These are phyloP conservation scores for Pichia cactophila DNA, from an alignment of 1,139 yeast genomes.

Conservation along the genomic window DNA sequence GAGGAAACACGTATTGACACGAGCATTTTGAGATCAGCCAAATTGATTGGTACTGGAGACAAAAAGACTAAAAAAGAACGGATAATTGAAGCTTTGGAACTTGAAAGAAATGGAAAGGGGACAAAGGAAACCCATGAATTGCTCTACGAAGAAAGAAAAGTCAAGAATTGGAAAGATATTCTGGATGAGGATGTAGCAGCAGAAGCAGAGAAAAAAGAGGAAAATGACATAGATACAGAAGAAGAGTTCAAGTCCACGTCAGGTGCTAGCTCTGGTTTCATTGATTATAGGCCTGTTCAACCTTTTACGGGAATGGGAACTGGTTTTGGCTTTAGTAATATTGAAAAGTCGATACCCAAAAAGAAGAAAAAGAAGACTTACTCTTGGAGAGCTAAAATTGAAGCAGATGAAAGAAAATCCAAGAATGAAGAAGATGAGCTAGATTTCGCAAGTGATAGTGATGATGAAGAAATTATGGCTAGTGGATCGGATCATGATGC, in stretches of 20 bases:
- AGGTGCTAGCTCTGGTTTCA: slow-evolving; percentile 42
- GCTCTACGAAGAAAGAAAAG: slow-evolving; percentile 62
- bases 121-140: slow-evolving; percentile 56
- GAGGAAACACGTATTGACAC: slow-evolving; percentile 70
- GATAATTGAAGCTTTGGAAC: slow-evolving; percentile 64
- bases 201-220: slow-evolving; percentile 13
- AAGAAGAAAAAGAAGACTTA: slow-evolving; percentile 35
- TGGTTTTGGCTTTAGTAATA: slow-evolving; percentile 62
- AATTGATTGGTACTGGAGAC: slow-evolving; percentile 67
- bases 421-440: slow-evolving; percentile 35
- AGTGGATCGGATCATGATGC: background rate
- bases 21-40: slow-evolving; percentile 57
- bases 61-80: slow-evolving; percentile 63
- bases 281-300: slow-evolving; percentile 64
- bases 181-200: slow-evolving; percentile 23
- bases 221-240: slow-evolving; percentile 21
- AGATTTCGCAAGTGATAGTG: slow-evolving; percentile 35
- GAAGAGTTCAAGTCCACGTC: slow-evolving; percentile 20
- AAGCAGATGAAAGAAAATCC: slow-evolving; percentile 37
- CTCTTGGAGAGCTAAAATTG: slow-evolving; percentile 52
- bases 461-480: slow-evolving; percentile 21
- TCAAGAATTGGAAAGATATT: slow-evolving; percentile 54
- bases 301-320: slow-evolving; percentile 40
- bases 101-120: slow-evolving; percentile 69
- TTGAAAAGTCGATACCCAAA: slow-evolving; percentile 34